Base-by-base conservation (phyloP, 2,329 filamentous ascomycete genomes). In the Gnomoniopsis smithogilvyi region DNA sequence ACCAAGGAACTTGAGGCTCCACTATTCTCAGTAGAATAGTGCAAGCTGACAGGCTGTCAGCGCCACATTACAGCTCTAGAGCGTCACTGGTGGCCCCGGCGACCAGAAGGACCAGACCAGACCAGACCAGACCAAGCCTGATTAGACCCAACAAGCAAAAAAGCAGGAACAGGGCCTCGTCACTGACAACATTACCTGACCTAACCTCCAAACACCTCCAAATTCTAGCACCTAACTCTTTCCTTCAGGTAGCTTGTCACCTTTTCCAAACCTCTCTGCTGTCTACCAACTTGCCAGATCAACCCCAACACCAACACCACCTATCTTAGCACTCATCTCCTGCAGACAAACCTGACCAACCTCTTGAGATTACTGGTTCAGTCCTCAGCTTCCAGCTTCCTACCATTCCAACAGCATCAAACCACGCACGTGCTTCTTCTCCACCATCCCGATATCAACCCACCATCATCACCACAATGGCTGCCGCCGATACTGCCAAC, bases 401-500 rank as follows among this genome's bases (percentile, higher is more conserved):
- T 46, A 51, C 30, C 17, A n/a, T n/a, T 38, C 14, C 36, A 41
- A 34, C 45, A 6, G 19, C 41, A n/a, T 45, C 41, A 45, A 41
- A 21, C 41, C 41, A 34, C n/a, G 48, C 48, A 51, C 48, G 48
- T 51, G 48, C 43, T 54, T 45, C 46, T 17, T 45, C 21, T 45
- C 41, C 14, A 12, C 45, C 12, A 36, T 41, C 61, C 26, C 61
- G 47, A 59, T 60, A 34, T 36, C 24, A 26, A 43, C 61, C 26
- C 61, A 50, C 59, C 61, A 34, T 36, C 24, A 26, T 43, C 41
- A 34, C 43, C 45, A 59, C 17, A 66, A 80, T 80, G 77, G 73
- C 45, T 47, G 41, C 41, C 41, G 41, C 78, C 62, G 74, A 77
- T 67, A 70, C 73, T 66, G 70, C 72, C 72, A 82, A 81, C 72